Base-by-base conservation (phyloP, 805 yeast genomes). In the Ogataea corticis region DNA sequence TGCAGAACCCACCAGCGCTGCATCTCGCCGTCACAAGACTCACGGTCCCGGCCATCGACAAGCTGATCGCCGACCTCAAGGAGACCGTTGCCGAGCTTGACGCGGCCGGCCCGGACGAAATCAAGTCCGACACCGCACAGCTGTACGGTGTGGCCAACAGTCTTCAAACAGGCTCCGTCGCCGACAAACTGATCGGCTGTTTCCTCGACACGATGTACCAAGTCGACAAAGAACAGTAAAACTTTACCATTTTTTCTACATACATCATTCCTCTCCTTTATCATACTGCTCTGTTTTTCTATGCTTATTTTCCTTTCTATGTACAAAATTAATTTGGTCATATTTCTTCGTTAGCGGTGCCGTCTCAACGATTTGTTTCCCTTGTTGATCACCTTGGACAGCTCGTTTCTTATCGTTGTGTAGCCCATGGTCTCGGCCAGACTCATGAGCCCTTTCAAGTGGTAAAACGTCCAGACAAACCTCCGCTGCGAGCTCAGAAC, bases 121-220 rank as follows among this genome's bases (percentile, higher is more conserved):
- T 54, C 23, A 47, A 58, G 21, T 64, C 79, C 32, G 88, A 86
- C 46, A 88, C 96, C 1, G 94, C 96, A 13, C 96, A 94, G 3
- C 62, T 92, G 36, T 92, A 92, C 59, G 99, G 99, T 54, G 95
- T 92, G 38, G 98, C 98, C 2, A 97, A 97, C 7, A 87, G 94
- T 58, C 80, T 94, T 17, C 71, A 78, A 46, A 89, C 97, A 0
- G 77, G 82, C 0, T 94, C 96, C 2, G 82, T 94, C 12, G 97
- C 90, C 10, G 96, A 86, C 48, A 74, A 76, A 45, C 66, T 92
- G 10, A 85, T 92, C 33, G 85, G 77, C 12, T 91, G 86, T 0
- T 92, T 92, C 61, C 67, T 94, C 21, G 96, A 94, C 61, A 73
- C 87, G 7, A 61, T 94, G 35, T 92, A 89, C 65, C 85, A 88